Percentiles rank a stretch among this genome's conserved stretches.
phyloP scores from a whole-genome alignment of 2,329 filamentous ascomycete genomes.

The Parastagonospora avenae region DNA sequence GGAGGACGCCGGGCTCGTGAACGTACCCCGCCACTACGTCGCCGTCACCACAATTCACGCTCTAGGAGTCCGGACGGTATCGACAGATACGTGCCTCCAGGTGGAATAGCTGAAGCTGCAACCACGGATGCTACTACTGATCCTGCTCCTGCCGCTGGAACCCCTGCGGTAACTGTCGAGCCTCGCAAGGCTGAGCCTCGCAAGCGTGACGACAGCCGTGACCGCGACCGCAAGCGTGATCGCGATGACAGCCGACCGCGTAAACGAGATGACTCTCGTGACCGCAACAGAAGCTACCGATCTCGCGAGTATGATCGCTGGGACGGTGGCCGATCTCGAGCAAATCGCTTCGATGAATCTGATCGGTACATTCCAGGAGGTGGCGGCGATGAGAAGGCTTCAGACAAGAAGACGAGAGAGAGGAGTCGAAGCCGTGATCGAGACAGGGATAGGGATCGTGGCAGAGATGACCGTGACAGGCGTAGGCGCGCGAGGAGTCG shows the following conservation, averaged over 20 bases:
- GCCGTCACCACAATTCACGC: slow-evolving; percentile 24
- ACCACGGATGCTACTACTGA: background rate
- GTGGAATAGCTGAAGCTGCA: background rate
- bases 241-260: slow-evolving; percentile 30
- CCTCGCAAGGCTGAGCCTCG: slow-evolving; percentile 15
- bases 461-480: slow-evolving; percentile 19
- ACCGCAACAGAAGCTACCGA: slow-evolving; percentile 43
- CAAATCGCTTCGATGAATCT: slow-evolving; percentile 32
- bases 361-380: slow-evolving; percentile 40
- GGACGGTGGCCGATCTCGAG: slow-evolving; percentile 29
- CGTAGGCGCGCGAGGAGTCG: slow-evolving; percentile 21
- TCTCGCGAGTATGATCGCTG: slow-evolving; percentile 50
- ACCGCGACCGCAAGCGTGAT: slow-evolving; percentile 50
- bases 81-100: slow-evolving; percentile 44
- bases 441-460: slow-evolving; percentile 12
- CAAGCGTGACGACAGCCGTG: slow-evolving; percentile 22
- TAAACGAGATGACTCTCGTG: slow-evolving; percentile 43
- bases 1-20: slow-evolving; percentile 23
- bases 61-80: slow-evolving; percentile 45
- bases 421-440: slow-evolving; percentile 25
- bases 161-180: slow-evolving; percentile 1
- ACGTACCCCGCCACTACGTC: slow-evolving; percentile 19
- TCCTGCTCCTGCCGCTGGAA: background rate
- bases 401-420: slow-evolving; percentile 34
- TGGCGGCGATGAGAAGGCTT: slow-evolving; percentile 20